Evolutionary conservation across 2,329 filamentous ascomycete genomes (phyloP), one percentile per base, ranked within the genome.

Genomic region (Exophiala calicioides): DNA sequence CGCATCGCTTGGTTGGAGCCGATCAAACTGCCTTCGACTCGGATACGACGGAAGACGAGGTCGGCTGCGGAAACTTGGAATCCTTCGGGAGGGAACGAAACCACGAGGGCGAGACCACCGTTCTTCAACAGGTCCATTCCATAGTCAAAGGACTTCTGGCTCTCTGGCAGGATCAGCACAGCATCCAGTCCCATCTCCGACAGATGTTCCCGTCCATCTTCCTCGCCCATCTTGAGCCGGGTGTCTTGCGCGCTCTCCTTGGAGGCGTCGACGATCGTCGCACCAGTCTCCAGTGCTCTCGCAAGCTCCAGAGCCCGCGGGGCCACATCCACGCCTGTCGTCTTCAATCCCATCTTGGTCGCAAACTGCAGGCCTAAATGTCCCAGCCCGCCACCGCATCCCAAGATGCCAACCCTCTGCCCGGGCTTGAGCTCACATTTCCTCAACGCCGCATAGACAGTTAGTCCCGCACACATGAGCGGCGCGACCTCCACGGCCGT

Each of bases 301-400:
- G 86, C 85, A 58, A 90, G 85, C 0, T 80, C 76, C 50, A 77
- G 76, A 73, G 90, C 90, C 56, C 72, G 74, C 51, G 80, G 76
- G 8, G 81, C 57, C 29, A 80, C 0, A 79, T 78, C n/a, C 78
- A 84, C 37, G 89, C 66, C 63, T 5, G 65, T 62, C 4, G 44
- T 44, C 5, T 79, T 77, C 65, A 85, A 88, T 3, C 87, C 87
- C 85, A 90, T 88, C 67, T 82, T 82, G 38, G 72, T 73, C 3
- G 85, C 85, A 63, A 84, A 90, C 63, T 90, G 86, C 19, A 90
- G 80, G 0, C 85, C 86, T 23, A 90, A 65, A 65, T 90, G 87
- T 3, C 87, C 87, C 0, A 90, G 74, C 2, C 86, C 87, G 47
- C 87, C 87, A 0, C 90, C 75, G 27, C 64, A 67, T 1, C 87